These are phyloP conservation scores for Wallacemonas sp. DNA, from an alignment of 208 protist species.

Conservation along the genomic window DNA sequence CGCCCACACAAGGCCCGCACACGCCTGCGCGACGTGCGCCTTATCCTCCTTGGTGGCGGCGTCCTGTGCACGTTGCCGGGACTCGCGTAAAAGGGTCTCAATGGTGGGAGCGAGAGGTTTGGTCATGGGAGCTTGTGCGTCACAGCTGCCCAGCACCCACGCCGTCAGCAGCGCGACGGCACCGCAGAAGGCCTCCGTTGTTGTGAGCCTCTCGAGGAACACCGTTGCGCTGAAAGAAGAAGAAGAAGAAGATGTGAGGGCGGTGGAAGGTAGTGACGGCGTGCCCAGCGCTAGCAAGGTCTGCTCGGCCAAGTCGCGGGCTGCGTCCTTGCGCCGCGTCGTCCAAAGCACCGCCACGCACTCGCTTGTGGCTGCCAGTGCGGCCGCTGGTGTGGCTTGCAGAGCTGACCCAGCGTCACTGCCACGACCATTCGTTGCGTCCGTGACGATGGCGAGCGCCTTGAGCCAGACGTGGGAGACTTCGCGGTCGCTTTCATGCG, in stretches of 20 bases:
- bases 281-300: too few relatives aligned
- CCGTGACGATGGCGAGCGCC: background rate
- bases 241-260: background rate
- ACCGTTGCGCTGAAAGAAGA: background rate
- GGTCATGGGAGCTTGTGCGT: background rate
- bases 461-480: background rate
- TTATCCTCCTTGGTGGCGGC: background rate
- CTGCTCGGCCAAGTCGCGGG: background rate
- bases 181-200: background rate
- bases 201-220: background rate
- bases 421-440: too few relatives aligned
- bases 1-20: slow-evolving; percentile 5
- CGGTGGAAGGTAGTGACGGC: too few relatives aligned
- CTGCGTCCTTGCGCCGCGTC: background rate
- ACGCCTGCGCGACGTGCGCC: slow-evolving; percentile 7
- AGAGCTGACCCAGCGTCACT: too few relatives aligned
- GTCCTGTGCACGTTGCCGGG: background rate
- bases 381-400: too few relatives aligned
- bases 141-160: background rate
- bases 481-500: background rate
- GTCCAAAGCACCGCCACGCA: slow-evolving; percentile 2
- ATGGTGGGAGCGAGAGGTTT: background rate
- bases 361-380: background rate
- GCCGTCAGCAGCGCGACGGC: background rate
- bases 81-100: background rate